Conservation (phyloP, 1,284 basidiomycete genomes). For the Vanrija sp. region DNA sequence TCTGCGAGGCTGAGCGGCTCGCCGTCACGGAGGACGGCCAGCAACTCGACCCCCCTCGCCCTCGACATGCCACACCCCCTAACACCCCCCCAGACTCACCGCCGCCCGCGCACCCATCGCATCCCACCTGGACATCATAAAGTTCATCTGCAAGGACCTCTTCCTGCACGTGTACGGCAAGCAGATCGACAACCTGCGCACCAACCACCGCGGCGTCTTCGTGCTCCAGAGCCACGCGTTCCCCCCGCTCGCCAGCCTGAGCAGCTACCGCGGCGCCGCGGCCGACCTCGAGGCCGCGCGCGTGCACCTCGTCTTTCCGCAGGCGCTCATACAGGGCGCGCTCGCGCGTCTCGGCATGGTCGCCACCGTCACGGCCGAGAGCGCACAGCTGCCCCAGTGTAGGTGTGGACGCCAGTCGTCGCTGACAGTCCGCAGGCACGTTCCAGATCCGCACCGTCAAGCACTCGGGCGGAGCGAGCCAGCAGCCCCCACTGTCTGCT, state of each 20-base stretch:
- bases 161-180: slow-evolving; percentile 55
- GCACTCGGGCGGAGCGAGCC: not conserved
- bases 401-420: slow-evolving; percentile 25
- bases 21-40: too few relatives aligned
- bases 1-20: too few relatives aligned
- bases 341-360: slow-evolving; percentile 71
- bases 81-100: slow-evolving; percentile 59
- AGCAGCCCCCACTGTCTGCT: not conserved
- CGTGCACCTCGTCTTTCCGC: slow-evolving; percentile 72
- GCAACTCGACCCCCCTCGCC: too few relatives aligned
- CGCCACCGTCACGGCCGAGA: slow-evolving; percentile 69
- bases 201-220: slow-evolving; percentile 90
- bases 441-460: slow-evolving; percentile 41
- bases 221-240: slow-evolving; percentile 89
- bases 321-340: slow-evolving; percentile 77
- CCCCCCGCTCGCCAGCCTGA: slow-evolving; percentile 72
- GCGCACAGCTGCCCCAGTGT: slow-evolving; percentile 80
- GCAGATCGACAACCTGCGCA: slow-evolving; percentile 90
- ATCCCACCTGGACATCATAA: slow-evolving; percentile 84
- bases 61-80: too few relatives aligned
- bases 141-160: slow-evolving; percentile 95
- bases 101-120: slow-evolving; percentile 69
- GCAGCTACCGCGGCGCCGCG: slow-evolving; percentile 63
- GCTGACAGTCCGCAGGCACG: slow-evolving; percentile 27
- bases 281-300: slow-evolving; percentile 70